Percentiles rank a stretch among this genome's conserved stretches.
Conservation (phyloP, 2,329 filamentous ascomycete species). For the Aureobasidium sp. region DNA sequence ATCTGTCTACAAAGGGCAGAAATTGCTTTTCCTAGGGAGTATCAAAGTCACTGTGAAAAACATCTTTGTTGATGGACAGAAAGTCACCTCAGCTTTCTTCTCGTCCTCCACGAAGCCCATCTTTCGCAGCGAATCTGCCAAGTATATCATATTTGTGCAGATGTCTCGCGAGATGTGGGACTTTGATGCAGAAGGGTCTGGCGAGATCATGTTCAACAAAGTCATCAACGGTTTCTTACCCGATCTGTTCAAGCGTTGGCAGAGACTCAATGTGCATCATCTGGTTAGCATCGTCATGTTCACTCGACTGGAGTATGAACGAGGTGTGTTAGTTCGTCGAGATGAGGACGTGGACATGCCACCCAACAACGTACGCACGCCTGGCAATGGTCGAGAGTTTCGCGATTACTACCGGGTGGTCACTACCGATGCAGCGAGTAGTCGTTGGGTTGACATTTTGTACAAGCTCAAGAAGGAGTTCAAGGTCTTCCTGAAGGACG, state of each 20-base stretch:
- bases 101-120: conserved; percentile 78
- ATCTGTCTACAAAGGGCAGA: conserved; percentile 87
- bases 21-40: conserved; percentile 83
- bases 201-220: conserved; percentile 96
- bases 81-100: conserved; percentile 82
- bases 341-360: neutral
- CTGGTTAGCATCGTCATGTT: conserved; percentile 93
- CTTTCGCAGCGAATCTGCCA: conserved; percentile 90
- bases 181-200: conserved; percentile 86
- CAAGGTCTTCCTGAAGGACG: conserved; percentile 77
- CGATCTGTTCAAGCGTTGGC: conserved; percentile 92
- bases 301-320: conserved; percentile 71
- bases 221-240: conserved; percentile 93
- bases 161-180: conserved; percentile 99
- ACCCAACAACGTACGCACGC: conserved; percentile 23
- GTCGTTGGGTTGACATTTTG: conserved; percentile 88
- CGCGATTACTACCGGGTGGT: conserved; percentile 94
- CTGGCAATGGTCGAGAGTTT: conserved; percentile 35
- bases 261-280: conserved; percentile 77
- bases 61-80: conserved; percentile 75
- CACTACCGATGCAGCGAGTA: conserved; percentile 89
- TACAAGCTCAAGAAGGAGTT: conserved; percentile 88
- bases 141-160: conserved; percentile 91
- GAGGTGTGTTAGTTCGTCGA: conserved; percentile 26
- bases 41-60: conserved; percentile 78